Conservation (phyloP, 1,139 yeast species). For the Meyerozyma guilliermondii region DNA sequence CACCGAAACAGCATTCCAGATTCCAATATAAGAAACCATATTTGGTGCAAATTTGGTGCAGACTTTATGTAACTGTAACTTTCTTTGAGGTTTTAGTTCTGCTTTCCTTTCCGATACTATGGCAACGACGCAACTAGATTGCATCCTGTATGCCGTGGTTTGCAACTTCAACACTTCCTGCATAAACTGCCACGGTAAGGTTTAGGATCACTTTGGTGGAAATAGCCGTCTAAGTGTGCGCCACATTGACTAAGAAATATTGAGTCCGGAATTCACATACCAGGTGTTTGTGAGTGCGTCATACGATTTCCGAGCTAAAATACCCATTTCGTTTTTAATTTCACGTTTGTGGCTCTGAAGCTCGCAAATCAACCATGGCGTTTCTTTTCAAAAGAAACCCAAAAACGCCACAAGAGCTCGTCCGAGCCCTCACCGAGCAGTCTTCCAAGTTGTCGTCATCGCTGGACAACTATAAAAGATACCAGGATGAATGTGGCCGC, state of each 20-base stretch:
- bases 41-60: no score
- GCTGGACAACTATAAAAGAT: slow-evolving; percentile 52
- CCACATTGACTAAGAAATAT: no score
- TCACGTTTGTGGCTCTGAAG: not conserved
- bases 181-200: not conserved
- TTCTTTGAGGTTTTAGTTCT: not conserved
- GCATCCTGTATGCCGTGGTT: not conserved
- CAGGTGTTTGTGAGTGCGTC: no score
- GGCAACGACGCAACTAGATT: not conserved
- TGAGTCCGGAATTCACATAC: no score
- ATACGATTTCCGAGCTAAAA: not conserved
- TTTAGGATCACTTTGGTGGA: no score
- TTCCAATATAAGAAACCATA: slow-evolving; percentile 9
- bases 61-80: not conserved
- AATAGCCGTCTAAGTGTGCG: no score
- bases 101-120: not conserved
- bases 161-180: not conserved
- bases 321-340: not conserved
- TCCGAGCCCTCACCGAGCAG: slow-evolving; percentile 70
- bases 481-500: slow-evolving; percentile 74
- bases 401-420: slow-evolving; percentile 84
- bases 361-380: slow-evolving; percentile 48
- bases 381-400: slow-evolving; percentile 88
- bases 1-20: slow-evolving; percentile 36
- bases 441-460: slow-evolving; percentile 56